Evolutionary conservation across 1,284 basidiomycete genomes (phyloP), one percentile per base, ranked within the genome.

Genomic region (Termitomyces sp.): DNA sequence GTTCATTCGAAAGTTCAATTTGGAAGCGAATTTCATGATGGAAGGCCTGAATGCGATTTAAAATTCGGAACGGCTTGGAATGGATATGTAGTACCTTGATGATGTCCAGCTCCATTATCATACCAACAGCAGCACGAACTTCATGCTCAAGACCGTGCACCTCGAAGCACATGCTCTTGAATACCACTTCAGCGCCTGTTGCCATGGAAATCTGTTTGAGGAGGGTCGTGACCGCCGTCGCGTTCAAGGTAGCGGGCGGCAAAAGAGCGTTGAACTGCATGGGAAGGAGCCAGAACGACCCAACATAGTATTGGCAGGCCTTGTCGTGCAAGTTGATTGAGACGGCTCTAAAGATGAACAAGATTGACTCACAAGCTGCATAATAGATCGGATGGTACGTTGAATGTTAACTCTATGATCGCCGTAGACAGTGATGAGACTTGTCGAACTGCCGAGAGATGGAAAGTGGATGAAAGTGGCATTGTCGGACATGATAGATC

Each of bases 1-100:
- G 95, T 68, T 98, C 96, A 68, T 96, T 97, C 41, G 95, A 92
- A 10, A 99, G 82, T 73, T 99, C 97, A 57, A 98, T 93, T 72
- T 98, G 96, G 78, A 99, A 98, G 48, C 93, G 91, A 57, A 99
- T 93, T 73, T 99, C 95, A 66, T 95, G 92, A 64, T 97, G 93
- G 78, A 95, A 98, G 47, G 84, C 77, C 89, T 93, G 64, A 1
- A 39, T 34, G 11, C 5, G 14, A 19, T 31, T 5, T 48, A 21
- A 35, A 53, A 31, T 53, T 50, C 53, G 54, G 28, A 46, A 30
- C 52, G 40, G 18, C 11, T 14, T 24, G 42, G 45, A 19, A 50
- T 24, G 11, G 41, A 33, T 43, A 53, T 40, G 18, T 58, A 57
- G 4, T 59, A 88, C 92, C 79, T 96, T 93, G 61, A 97, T 83